Conservation (phyloP, 2,329 filamentous ascomycete genomes). For the Juglanconis juglandina region DNA sequence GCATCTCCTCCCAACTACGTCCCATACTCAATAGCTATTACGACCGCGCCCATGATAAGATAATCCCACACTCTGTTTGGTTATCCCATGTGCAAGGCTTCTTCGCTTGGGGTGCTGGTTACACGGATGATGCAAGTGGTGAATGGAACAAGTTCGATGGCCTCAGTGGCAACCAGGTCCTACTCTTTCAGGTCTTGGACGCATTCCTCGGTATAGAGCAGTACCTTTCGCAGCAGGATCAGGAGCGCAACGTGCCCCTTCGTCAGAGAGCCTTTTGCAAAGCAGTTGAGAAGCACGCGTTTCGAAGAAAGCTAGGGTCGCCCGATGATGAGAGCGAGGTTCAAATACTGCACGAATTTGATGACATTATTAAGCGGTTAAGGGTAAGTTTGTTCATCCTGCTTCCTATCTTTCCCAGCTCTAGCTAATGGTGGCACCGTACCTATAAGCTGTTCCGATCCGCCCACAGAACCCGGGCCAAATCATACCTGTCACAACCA, state of each 20-base stretch:
- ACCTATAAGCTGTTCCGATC: constrained; percentile 26
- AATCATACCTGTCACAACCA: constrained; percentile 27
- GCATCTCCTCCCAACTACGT: constrained; percentile 22
- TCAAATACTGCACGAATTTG: constrained; percentile 23
- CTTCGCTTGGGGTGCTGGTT: constrained; percentile 33
- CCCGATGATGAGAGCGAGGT: constrained; percentile 19
- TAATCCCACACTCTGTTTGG: constrained; percentile 29
- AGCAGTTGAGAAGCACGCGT: constrained; percentile 23
- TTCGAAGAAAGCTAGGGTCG: constrained; percentile 18
- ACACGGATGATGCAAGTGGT: constrained; percentile 19
- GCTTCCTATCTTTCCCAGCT: neutral
- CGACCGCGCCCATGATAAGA: constrained; percentile 25
- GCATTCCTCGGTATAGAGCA: constrained; percentile 31
- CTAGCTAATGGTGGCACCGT: neutral
- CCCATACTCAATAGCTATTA: constrained; percentile 26
- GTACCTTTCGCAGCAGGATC: constrained; percentile 26
- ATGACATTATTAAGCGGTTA: constrained; percentile 29
- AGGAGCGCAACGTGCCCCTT: constrained; percentile 24
- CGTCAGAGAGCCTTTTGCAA: constrained; percentile 25
- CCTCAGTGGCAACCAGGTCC: constrained; percentile 32
- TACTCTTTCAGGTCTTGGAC: constrained; percentile 33
- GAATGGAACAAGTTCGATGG: constrained; percentile 31
- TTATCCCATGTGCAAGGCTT: constrained; percentile 33
- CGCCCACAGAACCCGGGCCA: constrained; percentile 28
- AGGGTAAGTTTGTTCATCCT: constrained; percentile 22